These are phyloP conservation scores for Macrophomina tecta DNA, from an alignment of 2,329 filamentous ascomycete genomes.

Conservation along the genomic window DNA sequence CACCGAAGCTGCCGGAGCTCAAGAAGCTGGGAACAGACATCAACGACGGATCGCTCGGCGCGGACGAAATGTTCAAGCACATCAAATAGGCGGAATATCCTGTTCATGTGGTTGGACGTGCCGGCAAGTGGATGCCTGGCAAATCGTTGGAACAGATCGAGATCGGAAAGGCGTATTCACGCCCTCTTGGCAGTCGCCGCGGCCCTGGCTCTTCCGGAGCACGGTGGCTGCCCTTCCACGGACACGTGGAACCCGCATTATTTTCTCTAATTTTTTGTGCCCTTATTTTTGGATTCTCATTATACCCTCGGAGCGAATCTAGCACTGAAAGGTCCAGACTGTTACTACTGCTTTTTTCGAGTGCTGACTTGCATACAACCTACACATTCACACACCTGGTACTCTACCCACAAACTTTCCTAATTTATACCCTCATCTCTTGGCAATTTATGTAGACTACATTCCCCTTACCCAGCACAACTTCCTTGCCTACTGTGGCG, in stretches of 20 bases:
- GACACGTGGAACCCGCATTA: conserved; percentile 14
- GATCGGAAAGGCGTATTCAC: not conserved
- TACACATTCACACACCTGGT: conserved; percentile 6
- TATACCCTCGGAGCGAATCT: conserved; percentile 28
- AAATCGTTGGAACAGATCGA: conserved; percentile 1
- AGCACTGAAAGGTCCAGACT: conserved; percentile 28
- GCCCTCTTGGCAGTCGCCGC: conserved; percentile 1
- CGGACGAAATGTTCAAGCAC: conserved; percentile 28
- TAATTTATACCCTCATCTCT: conserved; percentile 22
- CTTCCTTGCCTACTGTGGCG: not conserved
- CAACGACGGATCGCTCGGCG: conserved; percentile 20
- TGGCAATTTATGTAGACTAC: conserved; percentile 18
- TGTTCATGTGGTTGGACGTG: not conserved
- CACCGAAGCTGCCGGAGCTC: conserved; percentile 48
- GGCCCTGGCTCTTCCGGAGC: not conserved
- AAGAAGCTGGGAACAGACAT: conserved; percentile 37
- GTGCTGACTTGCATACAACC: conserved; percentile 17
- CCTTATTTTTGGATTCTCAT: conserved; percentile 28
- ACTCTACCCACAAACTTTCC: conserved; percentile 21
- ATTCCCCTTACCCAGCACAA: conserved; percentile 13
- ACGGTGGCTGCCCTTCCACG: not conserved
- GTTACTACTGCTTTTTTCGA: conserved; percentile 25
- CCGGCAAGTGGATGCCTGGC: not conserved
- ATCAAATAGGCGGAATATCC: conserved; percentile 24
- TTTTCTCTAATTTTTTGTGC: conserved; percentile 18